Evolutionary conservation across 2,329 filamentous ascomycete species (phyloP), one percentile per base, ranked within the genome.

Genomic region (Emergomyces orientalis): DNA sequence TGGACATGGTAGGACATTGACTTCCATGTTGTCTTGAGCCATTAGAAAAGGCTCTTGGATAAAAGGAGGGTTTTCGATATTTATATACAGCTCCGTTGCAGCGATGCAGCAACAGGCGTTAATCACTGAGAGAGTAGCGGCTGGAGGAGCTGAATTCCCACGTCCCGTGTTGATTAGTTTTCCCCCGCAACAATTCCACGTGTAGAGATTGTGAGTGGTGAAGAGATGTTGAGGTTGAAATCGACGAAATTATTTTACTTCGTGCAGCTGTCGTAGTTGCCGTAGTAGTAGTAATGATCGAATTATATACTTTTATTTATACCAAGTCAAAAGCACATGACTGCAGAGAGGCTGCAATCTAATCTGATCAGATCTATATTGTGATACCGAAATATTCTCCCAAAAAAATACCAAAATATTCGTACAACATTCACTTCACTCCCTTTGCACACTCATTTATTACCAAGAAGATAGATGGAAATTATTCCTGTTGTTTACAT

Each of bases 1-100:
- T 1, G 79, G 79, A 65, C 78, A 80, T 22, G 69, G 67, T 63
- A 71, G 64, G 27, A 59, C 63, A 32, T 65, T 60, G 43, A 13
- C 25, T n/a, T 59, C 39, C 56, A 55, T 37, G 22, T 22, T 55
- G 60, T 65, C 62, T 27, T 66, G 60, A 57, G 68, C 63, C 62
- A 60, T 65, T 14, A 30, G 47, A 51, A 51, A 9, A 17, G 25
- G 22, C 47, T 51, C 22, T 17, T 30, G 47, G 11, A 51, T 47
- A 13, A 22, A 47, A n/a, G 34, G 34, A 11, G 5, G 34, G 34
- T 11, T 37, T 22, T 22, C 3, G 1, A 22, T n/a, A 45, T 45
- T 6, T 9, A 45, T 45, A 45, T 22, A 9, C 19, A 45, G 43
- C 43, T 45, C 41, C 41, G 7, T 5, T 0, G 43, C n/a, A 22